Evolutionary conservation across 2,329 filamentous ascomycete genomes (phyloP).

Genomic region (Fusarium sp.): DNA sequence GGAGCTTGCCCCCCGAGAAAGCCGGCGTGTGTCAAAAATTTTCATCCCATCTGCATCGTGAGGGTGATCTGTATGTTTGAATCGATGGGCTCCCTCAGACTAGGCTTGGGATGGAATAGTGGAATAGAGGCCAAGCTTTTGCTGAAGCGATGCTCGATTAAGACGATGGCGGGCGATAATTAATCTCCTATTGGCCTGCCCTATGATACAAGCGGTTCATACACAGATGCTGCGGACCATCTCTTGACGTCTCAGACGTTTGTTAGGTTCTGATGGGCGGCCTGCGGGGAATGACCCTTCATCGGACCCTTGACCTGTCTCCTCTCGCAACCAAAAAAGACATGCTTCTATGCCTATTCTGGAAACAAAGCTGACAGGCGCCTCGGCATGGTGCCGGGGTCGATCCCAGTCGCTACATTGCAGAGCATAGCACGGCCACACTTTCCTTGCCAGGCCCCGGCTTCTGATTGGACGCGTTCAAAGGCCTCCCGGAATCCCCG

Average conservation of each 20-base stretch:
- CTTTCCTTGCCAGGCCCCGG: background rate
- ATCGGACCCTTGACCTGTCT: background rate
- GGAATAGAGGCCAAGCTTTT: background rate
- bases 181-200: conserved; percentile 16
- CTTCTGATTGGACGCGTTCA: conserved; percentile 32
- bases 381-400: background rate
- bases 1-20: background rate
- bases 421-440: conserved; percentile 37
- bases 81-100: conserved; percentile 1
- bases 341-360: background rate
- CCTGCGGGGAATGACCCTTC: conserved; percentile 16
- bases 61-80: background rate
- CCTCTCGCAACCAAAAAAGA: background rate
- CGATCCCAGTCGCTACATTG: background rate
- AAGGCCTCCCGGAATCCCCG: conserved; percentile 46
- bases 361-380: background rate
- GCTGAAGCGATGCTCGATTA: background rate
- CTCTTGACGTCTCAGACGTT: conserved; percentile 30
- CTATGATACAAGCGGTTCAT: conserved; percentile 10
- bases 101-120: background rate
- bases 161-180: background rate
- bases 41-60: background rate
- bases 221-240: conserved; percentile 8
- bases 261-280: conserved; percentile 14
- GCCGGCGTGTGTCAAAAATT: background rate